phyloP scores from a whole-genome alignment of 352 stramenopile genomes.

The Aphanomyces invadans region DNA sequence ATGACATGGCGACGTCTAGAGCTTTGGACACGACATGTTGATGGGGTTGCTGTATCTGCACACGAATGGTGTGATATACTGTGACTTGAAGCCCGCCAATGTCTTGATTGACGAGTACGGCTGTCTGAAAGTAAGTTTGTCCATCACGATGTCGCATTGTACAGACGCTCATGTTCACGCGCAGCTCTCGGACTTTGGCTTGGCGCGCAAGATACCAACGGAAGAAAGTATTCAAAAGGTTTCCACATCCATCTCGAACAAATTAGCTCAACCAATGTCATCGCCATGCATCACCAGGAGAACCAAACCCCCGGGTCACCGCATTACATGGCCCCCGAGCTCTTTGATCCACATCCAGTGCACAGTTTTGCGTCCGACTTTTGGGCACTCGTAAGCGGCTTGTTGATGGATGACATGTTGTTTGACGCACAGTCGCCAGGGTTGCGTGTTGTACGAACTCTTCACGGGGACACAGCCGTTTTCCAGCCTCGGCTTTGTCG shows the following conservation, averaged over 20 bases:
- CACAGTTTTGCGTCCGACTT: constrained; percentile 88
- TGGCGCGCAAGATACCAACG: constrained; percentile 74
- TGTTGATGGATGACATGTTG: not conserved
- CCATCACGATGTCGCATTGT: not conserved
- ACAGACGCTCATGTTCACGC: too few species aligned
- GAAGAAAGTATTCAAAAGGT: constrained; percentile 29
- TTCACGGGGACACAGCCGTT: constrained; percentile 58
- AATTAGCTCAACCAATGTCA: too few species aligned
- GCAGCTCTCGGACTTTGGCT: constrained; percentile 86
- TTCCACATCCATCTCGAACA: too few species aligned
- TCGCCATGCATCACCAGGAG: constrained; percentile 6
- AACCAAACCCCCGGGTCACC: constrained; percentile 65
- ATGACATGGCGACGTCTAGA: constrained; percentile 27
- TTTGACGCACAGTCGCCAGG: constrained; percentile 30
- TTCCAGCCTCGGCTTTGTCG: constrained; percentile 59
- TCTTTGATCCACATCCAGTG: constrained; percentile 75
- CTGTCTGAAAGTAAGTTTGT: constrained; percentile 65
- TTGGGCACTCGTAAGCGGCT: constrained; percentile 56
- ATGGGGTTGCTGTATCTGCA: constrained; percentile 85
- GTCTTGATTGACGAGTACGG: constrained; percentile 90
- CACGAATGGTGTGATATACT: constrained; percentile 81
- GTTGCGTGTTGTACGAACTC: constrained; percentile 74
- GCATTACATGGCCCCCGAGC: constrained; percentile 89
- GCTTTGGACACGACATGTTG: constrained; percentile 66
- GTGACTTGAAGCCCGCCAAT: constrained; percentile 87